Percentiles rank a stretch among this genome's conserved stretches.
Evolutionary conservation across 2,329 filamentous ascomycete species (phyloP).

Genomic region (Drechslerella stenobrocha): DNA sequence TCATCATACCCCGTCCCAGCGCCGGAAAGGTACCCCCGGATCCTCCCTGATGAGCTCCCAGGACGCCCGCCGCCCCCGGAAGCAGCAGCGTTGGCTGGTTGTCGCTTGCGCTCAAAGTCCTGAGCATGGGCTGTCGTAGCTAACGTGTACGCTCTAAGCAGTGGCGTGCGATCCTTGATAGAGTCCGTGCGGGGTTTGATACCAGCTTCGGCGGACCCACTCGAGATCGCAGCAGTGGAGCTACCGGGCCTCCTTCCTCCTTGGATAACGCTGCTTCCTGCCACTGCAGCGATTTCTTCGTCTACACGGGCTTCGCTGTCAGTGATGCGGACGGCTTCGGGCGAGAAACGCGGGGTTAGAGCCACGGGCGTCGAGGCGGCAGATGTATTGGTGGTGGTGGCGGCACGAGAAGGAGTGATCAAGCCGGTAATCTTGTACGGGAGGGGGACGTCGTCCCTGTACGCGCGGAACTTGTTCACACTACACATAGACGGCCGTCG

Average conservation of each 20-base stretch:
- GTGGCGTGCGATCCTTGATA: slow-evolving; percentile 36
- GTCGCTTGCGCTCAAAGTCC: slow-evolving; percentile 83
- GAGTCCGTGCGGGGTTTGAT: slow-evolving; percentile 40
- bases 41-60: slow-evolving; percentile 38
- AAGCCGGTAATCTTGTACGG: slow-evolving; percentile 70
- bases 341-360: background rate
- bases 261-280: slow-evolving; percentile 33
- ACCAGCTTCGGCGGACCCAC: slow-evolving; percentile 48
- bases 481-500: slow-evolving; percentile 13
- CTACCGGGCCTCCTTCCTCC: too few species aligned
- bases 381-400: slow-evolving; percentile 25
- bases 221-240: too few species aligned
- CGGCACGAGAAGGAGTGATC: slow-evolving; percentile 56
- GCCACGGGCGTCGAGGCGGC: slow-evolving; percentile 13
- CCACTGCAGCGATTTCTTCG: slow-evolving; percentile 34
- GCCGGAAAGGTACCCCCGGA: slow-evolving; percentile 45
- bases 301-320: slow-evolving; percentile 51
- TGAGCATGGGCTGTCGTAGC: slow-evolving; percentile 82
- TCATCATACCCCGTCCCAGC: slow-evolving; percentile 13
- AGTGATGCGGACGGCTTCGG: slow-evolving; percentile 26
- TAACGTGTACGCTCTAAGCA: slow-evolving; percentile 52
- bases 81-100: slow-evolving; percentile 56
- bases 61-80: slow-evolving; percentile 55
- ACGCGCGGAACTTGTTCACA: slow-evolving; percentile 85
- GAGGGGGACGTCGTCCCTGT: slow-evolving; percentile 74